phyloP scores from a whole-genome alignment of 1,284 basidiomycete species.

The Sphaerobolus stellatus region DNA sequence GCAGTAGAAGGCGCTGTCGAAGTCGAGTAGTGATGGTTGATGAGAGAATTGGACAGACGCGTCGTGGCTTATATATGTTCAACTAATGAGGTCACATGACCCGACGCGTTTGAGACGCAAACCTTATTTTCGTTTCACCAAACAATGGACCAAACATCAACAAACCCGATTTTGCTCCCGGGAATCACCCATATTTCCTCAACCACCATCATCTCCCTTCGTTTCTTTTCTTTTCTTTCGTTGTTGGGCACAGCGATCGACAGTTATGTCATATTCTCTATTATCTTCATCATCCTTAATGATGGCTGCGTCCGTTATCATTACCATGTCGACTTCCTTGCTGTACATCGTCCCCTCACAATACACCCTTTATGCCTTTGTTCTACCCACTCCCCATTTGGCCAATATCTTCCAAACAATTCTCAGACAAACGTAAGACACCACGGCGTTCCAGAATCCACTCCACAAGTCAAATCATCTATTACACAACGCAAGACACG shows the following conservation, averaged over 20 bases:
- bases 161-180: slow-evolving; percentile 18
- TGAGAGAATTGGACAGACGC: slow-evolving; percentile 1
- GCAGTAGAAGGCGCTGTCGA: neutral
- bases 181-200: neutral
- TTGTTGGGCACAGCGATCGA: neutral
- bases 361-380: neutral
- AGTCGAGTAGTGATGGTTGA: neutral
- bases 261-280: neutral
- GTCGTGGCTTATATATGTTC: neutral
- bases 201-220: neutral
- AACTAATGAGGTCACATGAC: slow-evolving; percentile 1
- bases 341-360: neutral
- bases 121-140: slow-evolving; percentile 14
- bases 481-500: too few relatives aligned
- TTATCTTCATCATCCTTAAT: neutral
- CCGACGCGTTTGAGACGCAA: slow-evolving; percentile 3
- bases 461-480: too few relatives aligned
- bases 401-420: too few relatives aligned
- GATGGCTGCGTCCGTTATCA: neutral
- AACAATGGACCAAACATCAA: slow-evolving; percentile 29
- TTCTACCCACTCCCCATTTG: neutral
- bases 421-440: too few relatives aligned
- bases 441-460: too few relatives aligned
- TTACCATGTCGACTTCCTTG: neutral
- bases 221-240: neutral